phyloP scores from a whole-genome alignment of 1,284 basidiomycete species.

The Ustanciosporium gigantosporum region DNA sequence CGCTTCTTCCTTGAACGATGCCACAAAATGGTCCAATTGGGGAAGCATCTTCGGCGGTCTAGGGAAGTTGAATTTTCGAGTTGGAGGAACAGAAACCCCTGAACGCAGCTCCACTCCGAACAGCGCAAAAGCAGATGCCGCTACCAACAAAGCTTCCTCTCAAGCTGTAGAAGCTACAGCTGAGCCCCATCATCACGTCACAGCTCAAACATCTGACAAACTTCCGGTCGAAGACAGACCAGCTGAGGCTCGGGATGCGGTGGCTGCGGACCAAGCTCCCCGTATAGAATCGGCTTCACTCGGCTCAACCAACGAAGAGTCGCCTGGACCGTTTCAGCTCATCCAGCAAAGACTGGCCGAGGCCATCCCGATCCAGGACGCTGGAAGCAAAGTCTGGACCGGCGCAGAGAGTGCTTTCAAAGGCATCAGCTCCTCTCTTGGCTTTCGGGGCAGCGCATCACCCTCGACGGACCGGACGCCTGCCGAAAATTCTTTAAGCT shows the following conservation, averaged over 20 bases:
- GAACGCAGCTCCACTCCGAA: neutral
- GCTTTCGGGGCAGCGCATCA: slow-evolving; percentile 5
- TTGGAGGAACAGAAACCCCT: slow-evolving; percentile 3
- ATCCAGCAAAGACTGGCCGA: slow-evolving; percentile 12
- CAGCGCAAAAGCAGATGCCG: neutral
- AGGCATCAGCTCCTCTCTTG: slow-evolving; percentile 27
- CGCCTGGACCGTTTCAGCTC: slow-evolving; percentile 12
- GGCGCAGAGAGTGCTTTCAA: slow-evolving; percentile 27
- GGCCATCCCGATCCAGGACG: slow-evolving; percentile 24
- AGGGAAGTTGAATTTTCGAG: slow-evolving; percentile 17
- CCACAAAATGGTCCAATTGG: slow-evolving; percentile 33
- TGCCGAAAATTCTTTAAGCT: neutral
- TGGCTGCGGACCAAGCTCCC: too few relatives aligned
- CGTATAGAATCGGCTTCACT: too few relatives aligned
- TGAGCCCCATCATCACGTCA: neutral
- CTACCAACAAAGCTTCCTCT: neutral
- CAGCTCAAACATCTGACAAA: neutral
- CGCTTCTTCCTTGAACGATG: slow-evolving; percentile 13
- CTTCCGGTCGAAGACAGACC: neutral
- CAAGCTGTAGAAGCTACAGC: too few relatives aligned
- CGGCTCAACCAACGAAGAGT: neutral
- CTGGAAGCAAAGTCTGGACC: slow-evolving; percentile 37
- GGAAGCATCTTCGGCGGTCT: slow-evolving; percentile 25
- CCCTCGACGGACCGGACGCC: neutral
- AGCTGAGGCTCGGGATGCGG: too few relatives aligned